Conservation (phyloP, 23 red algal species). For the Agarophyton chilense region DNA sequence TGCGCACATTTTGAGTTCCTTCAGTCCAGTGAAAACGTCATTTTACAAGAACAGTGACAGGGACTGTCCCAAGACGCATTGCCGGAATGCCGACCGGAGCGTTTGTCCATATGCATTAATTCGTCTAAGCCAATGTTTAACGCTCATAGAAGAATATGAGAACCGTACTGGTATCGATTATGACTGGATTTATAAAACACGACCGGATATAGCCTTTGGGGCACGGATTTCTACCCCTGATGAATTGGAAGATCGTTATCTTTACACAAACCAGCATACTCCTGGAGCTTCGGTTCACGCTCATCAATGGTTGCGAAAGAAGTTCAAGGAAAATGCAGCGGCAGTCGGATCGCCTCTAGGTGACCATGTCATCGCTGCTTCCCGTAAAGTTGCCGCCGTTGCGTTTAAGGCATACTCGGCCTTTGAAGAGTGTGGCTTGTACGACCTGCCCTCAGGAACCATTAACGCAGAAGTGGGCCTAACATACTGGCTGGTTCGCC, state of each 20-base stretch:
- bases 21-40: conserved; percentile 1
- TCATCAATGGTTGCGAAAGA: conserved; percentile 12
- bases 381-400: not conserved
- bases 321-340: conserved; percentile 10
- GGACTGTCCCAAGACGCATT: not conserved
- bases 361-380: conserved; percentile 28
- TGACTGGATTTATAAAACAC: conserved; percentile 47
- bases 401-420: not conserved
- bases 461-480: conserved; percentile 28
- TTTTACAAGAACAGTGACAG: conserved; percentile 1
- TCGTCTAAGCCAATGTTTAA: conserved; percentile 11
- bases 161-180: not conserved
- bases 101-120: conserved; percentile 13
- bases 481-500: conserved; percentile 20
- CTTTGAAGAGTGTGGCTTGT: conserved; percentile 26
- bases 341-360: not conserved
- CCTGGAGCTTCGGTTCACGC: conserved; percentile 38
- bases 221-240: not conserved
- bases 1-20: not conserved
- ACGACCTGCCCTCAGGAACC: conserved; percentile 11
- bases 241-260: not conserved
- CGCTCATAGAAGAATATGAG: conserved; percentile 9
- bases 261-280: conserved; percentile 47
- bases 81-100: not conserved
- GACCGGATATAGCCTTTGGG: conserved; percentile 46